Evolutionary conservation across 352 stramenopile species (phyloP), one percentile per base, ranked within the genome.

Genomic region (Pythium diclinum): DNA sequence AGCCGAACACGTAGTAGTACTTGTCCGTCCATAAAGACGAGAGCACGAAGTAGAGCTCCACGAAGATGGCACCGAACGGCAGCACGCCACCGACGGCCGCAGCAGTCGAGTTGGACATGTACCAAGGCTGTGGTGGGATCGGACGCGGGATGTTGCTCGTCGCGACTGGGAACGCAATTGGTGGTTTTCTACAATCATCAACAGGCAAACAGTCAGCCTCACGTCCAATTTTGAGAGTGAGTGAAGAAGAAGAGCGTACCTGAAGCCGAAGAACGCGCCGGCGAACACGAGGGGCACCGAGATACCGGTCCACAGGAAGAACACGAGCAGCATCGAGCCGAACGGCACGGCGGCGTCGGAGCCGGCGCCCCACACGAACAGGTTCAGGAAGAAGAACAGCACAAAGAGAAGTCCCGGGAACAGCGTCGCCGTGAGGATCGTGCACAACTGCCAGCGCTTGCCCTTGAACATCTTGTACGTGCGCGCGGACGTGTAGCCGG

Each of bases 1-100:
- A 99, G 59, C 97, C 97, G 81, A 99, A 99, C 10, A 99, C 93
- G 82, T 99, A 99, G 88, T 99, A 99, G 77, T 99, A 99, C 75
- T 98, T 97, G 86, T 98, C 92, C 69, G 98, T 98, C 97, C 97
- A 99, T 71, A 99, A 79, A 51, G 89, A 97, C 17, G 94, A 97
- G 28, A 99, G 79, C 69, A 99, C 98, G 76, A 99, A 99, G 84
- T 99, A 99, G 25, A 99, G 87, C 82, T 99, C 98, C 32, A 99
- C 97, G 76, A 99, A 99, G 84, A 98, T 98, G 8, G 98, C 97
- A 30, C 97, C 97, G 72, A 99, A 99, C 13, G 98, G 98, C 2
- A 99, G 79, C 61, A 99, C 93, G 19, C 97, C 98, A 48, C 97
- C 97, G 47, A 99, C 91, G 2, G 95, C 76, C 9, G 98, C 83